These are phyloP conservation scores for Annulohypoxylon stygium DNA, from an alignment of 495 filamentous ascomycete species.

Conservation along the genomic window DNA sequence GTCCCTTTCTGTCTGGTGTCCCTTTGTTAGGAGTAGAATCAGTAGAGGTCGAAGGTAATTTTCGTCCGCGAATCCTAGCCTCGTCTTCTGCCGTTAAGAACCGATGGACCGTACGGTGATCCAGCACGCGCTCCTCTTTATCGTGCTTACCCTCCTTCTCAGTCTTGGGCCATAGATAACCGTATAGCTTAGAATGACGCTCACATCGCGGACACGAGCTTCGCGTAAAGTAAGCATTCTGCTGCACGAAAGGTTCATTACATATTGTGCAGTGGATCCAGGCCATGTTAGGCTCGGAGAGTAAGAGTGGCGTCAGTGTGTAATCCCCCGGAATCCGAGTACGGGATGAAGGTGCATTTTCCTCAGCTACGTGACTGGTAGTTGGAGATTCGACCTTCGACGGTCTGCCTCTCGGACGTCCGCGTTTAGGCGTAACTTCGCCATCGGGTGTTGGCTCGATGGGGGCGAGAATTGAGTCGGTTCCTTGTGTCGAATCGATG, in stretches of 20 bases:
- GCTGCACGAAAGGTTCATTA: conserved; percentile 82
- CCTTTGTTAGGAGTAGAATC: conserved; percentile 13
- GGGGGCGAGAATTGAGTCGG: neutral
- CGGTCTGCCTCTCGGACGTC: conserved; percentile 39
- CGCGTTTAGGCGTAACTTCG: conserved; percentile 30
- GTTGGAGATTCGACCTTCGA: conserved; percentile 23
- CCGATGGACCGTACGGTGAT: conserved; percentile 78
- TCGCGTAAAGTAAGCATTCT: conserved; percentile 86
- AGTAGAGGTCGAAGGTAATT: conserved; percentile 31
- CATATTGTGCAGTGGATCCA: conserved; percentile 93
- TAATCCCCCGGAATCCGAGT: conserved; percentile 80
- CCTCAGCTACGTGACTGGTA: conserved; percentile 8
- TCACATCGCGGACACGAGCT: conserved; percentile 92
- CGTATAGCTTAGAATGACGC: conserved; percentile 94
- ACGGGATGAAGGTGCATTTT: conserved; percentile 48
- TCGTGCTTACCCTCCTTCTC: conserved; percentile 79
- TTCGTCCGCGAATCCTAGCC: conserved; percentile 63
- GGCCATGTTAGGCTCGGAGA: conserved; percentile 77
- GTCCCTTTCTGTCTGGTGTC: conserved; percentile 31
- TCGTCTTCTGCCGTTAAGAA: conserved; percentile 78
- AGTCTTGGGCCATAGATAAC: conserved; percentile 95
- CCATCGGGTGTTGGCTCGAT: neutral
- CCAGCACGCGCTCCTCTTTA: conserved; percentile 79
- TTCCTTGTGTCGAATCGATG: neutral
- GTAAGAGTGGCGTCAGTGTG: conserved; percentile 76